phyloP scores from a whole-genome alignment of 164 flowering plant genomes.

The Aristolochia fimbriata region DNA sequence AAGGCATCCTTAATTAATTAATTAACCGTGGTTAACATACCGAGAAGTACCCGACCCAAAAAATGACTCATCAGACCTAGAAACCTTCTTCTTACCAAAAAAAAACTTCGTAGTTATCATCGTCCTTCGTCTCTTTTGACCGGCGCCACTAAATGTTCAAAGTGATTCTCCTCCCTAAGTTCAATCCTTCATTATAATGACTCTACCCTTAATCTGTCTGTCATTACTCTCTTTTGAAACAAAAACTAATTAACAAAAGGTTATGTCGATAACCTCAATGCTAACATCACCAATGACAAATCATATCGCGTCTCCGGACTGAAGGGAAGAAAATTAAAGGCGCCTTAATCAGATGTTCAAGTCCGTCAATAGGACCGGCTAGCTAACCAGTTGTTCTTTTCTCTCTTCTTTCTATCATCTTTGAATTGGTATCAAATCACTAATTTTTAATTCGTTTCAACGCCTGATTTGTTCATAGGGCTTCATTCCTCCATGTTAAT shows the following conservation, averaged over 20 bases:
- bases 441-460: no score
- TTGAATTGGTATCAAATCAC: not conserved
- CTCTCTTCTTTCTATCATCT: not conserved
- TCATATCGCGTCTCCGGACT: not conserved
- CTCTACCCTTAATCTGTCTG: constrained; percentile 2
- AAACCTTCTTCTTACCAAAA: no score
- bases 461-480: no score
- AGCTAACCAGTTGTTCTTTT: no score
- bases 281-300: constrained; percentile 2
- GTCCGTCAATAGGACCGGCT: not conserved
- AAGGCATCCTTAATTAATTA: no score
- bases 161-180: constrained; percentile 1
- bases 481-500: no score
- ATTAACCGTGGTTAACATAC: no score
- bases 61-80: no score
- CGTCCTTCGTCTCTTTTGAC: not conserved
- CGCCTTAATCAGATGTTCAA: not conserved
- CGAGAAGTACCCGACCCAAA: no score
- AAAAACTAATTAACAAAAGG: not conserved
- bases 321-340: not conserved
- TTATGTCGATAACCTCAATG: constrained; percentile 6
- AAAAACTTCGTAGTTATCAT: not conserved
- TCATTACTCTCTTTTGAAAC: constrained; percentile 2
- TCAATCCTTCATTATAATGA: constrained; percentile 2
- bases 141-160: not conserved